Percentiles rank a stretch among this genome's conserved stretches.
These are phyloP conservation scores for Arachnomyces sp. DNA, from an alignment of 2,329 filamentous ascomycete genomes.

Conservation along the genomic window DNA sequence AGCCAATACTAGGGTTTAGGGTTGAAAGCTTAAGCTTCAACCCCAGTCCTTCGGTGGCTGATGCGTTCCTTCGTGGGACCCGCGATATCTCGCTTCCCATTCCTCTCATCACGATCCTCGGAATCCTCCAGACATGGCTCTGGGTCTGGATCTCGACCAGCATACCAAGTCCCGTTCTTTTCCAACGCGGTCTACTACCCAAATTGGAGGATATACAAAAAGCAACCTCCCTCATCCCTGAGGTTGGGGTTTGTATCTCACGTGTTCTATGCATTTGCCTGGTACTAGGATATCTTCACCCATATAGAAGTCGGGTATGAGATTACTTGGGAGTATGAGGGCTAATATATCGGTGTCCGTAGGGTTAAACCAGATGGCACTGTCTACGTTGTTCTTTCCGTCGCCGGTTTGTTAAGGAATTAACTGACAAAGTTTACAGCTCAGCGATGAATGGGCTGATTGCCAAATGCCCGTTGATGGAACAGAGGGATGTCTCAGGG, in stretches of 20 bases:
- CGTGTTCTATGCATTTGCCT: conserved; percentile 75
- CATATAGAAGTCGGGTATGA: not conserved
- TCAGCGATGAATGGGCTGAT: conserved; percentile 74
- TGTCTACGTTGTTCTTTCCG: conserved; percentile 57
- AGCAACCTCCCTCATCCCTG: conserved; percentile 63
- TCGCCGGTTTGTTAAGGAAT: conserved; percentile 18
- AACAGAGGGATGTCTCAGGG: conserved; percentile 60
- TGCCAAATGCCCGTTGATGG: conserved; percentile 63
- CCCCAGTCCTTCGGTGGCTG: not conserved
- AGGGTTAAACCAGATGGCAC: conserved; percentile 63
- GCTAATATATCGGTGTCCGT: conserved; percentile 9
- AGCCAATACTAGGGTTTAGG: not conserved
- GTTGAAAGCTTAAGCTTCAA: too few species aligned
- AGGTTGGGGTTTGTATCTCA: conserved; percentile 71
- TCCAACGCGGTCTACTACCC: conserved; percentile 76
- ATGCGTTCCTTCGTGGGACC: conserved; percentile 12
- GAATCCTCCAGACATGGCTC: conserved; percentile 13
- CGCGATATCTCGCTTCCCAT: conserved; percentile 10
- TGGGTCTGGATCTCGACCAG: conserved; percentile 13
- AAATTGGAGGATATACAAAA: conserved; percentile 65
- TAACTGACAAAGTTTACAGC: conserved; percentile 39
- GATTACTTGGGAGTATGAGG: not conserved
- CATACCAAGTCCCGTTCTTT: conserved; percentile 32
- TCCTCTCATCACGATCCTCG: conserved; percentile 14
- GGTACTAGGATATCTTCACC: conserved; percentile 25